Percentiles rank a stretch among this genome's conserved stretches.
Conservation (phyloP, 495 filamentous ascomycete genomes). For the Astrocystis sublimbata region DNA sequence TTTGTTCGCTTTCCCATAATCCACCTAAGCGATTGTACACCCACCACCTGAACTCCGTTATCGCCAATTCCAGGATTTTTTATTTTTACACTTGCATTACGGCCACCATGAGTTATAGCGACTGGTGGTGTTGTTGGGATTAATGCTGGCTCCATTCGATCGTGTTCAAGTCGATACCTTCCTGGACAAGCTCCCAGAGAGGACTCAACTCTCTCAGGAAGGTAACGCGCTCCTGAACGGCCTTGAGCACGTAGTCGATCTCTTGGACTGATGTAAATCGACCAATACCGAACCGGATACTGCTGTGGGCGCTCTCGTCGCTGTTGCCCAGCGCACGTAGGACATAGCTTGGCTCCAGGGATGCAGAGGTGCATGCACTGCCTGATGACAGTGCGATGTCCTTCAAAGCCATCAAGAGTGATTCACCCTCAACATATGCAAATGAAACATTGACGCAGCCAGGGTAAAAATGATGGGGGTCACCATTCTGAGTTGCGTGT, state of each 20-base stretch:
- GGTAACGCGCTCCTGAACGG: conserved; percentile 81
- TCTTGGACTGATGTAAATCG: conserved; percentile 93
- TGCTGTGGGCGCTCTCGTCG: conserved; percentile 96
- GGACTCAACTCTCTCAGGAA: conserved; percentile 96
- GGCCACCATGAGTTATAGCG: neutral
- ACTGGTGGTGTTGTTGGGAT: conserved; percentile 16
- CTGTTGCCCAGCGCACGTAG: conserved; percentile 90
- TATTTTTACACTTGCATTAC: conserved; percentile 11
- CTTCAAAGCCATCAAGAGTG: conserved; percentile 95
- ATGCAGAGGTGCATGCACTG: conserved; percentile 95
- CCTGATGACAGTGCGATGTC: conserved; percentile 97
- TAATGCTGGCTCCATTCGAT: conserved; percentile 98
- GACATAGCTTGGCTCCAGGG: conserved; percentile 94
- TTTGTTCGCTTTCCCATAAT: neutral
- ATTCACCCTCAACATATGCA: conserved; percentile 97
- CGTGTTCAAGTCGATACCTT: conserved; percentile 90
- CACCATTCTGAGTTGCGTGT: conserved; percentile 90
- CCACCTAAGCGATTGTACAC: neutral
- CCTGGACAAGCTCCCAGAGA: conserved; percentile 97
- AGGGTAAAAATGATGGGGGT: conserved; percentile 79
- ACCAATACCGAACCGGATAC: conserved; percentile 96
- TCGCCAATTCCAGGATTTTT: neutral
- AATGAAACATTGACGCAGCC: conserved; percentile 99
- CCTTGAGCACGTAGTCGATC: conserved; percentile 97
- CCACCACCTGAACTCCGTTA: conserved; percentile 8